These are phyloP conservation scores for Elsinoe arachidis DNA, from an alignment of 2,329 filamentous ascomycete genomes.

Conservation along the genomic window DNA sequence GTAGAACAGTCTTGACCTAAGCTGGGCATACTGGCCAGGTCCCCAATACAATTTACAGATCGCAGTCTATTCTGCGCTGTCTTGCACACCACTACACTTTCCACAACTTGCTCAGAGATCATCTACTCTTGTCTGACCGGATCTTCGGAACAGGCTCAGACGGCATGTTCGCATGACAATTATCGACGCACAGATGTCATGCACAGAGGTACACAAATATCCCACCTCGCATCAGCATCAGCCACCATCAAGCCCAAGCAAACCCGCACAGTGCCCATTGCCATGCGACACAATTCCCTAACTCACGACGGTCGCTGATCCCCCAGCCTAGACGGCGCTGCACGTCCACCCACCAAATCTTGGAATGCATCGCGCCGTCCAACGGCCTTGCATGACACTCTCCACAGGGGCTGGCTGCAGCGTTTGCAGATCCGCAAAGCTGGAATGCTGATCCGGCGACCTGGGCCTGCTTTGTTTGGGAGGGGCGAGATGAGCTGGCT, in stretches of 20 bases:
- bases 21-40: slow-evolving; percentile 11
- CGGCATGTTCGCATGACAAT: slow-evolving; percentile 11
- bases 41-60: slow-evolving; percentile 4
- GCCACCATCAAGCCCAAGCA: background rate
- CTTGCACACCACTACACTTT: background rate
- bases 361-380: slow-evolving; percentile 2
- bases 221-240: background rate
- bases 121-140: background rate
- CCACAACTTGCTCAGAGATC: background rate
- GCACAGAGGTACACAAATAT: slow-evolving; percentile 1
- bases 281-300: background rate
- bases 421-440: slow-evolving; percentile 1
- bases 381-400: slow-evolving; percentile 10
- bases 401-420: background rate
- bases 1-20: slow-evolving; percentile 6
- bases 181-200: slow-evolving; percentile 8
- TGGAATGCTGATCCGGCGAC: slow-evolving; percentile 2
- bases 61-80: slow-evolving; percentile 1
- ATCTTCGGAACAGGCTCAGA: background rate
- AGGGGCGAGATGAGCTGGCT: background rate
- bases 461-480: background rate
- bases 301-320: background rate
- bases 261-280: background rate
- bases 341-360: background rate
- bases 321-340: background rate